Conservation (phyloP, 208 protist species). For the Leishmania tarentolae region DNA sequence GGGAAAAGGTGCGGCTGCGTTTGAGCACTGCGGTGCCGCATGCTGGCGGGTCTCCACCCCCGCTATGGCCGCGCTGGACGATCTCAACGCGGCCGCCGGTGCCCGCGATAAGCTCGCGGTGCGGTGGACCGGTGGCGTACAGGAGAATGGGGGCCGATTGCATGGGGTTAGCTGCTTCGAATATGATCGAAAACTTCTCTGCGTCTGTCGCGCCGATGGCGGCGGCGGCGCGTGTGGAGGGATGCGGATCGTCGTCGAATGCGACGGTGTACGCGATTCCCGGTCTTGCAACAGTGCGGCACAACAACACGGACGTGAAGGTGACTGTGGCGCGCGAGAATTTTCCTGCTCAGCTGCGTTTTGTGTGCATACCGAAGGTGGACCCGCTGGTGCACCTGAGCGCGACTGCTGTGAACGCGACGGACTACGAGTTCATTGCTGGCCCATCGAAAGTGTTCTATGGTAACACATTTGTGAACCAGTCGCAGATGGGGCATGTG, state of each 20-base stretch:
- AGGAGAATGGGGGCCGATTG: neutral
- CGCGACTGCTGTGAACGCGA: conserved; percentile 49
- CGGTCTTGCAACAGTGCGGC: conserved; percentile 39
- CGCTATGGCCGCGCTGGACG: conserved; percentile 33
- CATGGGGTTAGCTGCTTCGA: neutral
- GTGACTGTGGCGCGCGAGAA: conserved; percentile 42
- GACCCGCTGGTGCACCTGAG: conserved; percentile 36
- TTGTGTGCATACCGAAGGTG: conserved; percentile 41
- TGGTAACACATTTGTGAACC: conserved; percentile 49
- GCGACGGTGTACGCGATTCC: conserved; percentile 50
- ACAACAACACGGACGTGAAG: conserved; percentile 47
- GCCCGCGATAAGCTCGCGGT: neutral
- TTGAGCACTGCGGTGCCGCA: conserved; percentile 60
- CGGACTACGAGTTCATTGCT: conserved; percentile 50
- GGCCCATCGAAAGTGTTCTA: conserved; percentile 53
- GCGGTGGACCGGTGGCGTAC: neutral
- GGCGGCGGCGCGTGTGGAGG: conserved; percentile 19
- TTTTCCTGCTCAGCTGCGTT: conserved; percentile 43
- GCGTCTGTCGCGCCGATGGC: conserved; percentile 25
- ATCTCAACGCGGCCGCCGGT: conserved; percentile 33
- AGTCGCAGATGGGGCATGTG: conserved; percentile 44
- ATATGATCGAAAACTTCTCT: too few species aligned
- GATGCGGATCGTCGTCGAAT: conserved; percentile 26
- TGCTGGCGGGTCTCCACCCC: conserved; percentile 34
- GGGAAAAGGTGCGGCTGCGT: conserved; percentile 49